Evolutionary conservation across 768 basidiomycete genomes (phyloP).

Genomic region (Boletus patriciae): DNA sequence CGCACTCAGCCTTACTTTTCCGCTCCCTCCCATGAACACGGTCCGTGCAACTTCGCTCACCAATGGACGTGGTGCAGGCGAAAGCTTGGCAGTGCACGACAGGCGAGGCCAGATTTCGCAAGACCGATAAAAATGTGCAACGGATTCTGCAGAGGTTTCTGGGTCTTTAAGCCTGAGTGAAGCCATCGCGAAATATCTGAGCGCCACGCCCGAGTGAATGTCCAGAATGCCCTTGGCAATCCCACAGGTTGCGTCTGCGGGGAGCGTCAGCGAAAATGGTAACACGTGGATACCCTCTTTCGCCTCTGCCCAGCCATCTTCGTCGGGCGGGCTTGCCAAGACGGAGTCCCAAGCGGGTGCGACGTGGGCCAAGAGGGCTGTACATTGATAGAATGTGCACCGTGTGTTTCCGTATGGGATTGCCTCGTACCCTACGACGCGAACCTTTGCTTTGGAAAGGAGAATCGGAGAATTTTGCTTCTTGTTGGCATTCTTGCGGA

Average conservation of each 20-base stretch:
- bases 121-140: constrained; percentile 87
- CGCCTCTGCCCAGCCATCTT: constrained; percentile 62
- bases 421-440: constrained; percentile 84
- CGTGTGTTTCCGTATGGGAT: constrained; percentile 55
- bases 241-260: constrained; percentile 52
- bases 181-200: constrained; percentile 82
- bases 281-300: constrained; percentile 66
- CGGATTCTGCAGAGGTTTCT: constrained; percentile 57
- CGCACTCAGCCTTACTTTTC: constrained; percentile 65
- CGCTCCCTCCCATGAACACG: constrained; percentile 62
- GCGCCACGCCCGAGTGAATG: constrained; percentile 55
- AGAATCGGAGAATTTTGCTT: constrained; percentile 51
- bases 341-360: constrained; percentile 46
- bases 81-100: constrained; percentile 58
- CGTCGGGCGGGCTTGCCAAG: constrained; percentile 47
- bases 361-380: constrained; percentile 51
- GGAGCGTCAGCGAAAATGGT: constrained; percentile 72
- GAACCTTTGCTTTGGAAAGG: constrained; percentile 72
- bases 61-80: constrained; percentile 58
- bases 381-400: constrained; percentile 81
- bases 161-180: constrained; percentile 73
- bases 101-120: constrained; percentile 80
- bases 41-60: constrained; percentile 54
- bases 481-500: constrained; percentile 56
- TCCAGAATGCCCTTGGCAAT: constrained; percentile 58